Conservation (phyloP, 2,329 filamentous ascomycete genomes). For the Neodidymelliopsis sp. region DNA sequence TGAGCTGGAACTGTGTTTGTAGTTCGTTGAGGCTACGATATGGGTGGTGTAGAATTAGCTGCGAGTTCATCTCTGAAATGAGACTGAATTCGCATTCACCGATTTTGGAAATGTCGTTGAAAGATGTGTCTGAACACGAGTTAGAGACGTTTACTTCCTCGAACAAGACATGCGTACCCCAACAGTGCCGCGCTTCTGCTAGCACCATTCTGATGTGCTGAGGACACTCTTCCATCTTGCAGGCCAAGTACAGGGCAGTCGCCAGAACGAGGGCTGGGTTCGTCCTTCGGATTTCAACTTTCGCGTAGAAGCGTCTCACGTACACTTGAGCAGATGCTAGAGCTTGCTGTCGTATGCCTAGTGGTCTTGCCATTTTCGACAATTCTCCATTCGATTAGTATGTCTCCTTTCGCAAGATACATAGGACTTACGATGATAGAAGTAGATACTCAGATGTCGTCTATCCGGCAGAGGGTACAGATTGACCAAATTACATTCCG, state of each 20-base stretch:
- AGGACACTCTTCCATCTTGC: constrained; percentile 97
- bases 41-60: constrained; percentile 89
- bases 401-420: no score
- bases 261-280: constrained; percentile 93
- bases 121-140: constrained; percentile 40
- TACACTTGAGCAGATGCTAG: constrained; percentile 95
- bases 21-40: constrained; percentile 81
- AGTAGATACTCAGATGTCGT: constrained; percentile 86
- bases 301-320: constrained; percentile 90
- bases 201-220: constrained; percentile 94
- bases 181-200: constrained; percentile 79
- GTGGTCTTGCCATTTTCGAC: constrained; percentile 80
- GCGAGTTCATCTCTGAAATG: constrained; percentile 89
- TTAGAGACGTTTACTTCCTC: constrained; percentile 34
- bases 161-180: constrained; percentile 38
- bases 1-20: constrained; percentile 72
- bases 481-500: constrained; percentile 75
- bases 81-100: constrained; percentile 94
- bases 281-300: constrained; percentile 87
- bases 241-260: constrained; percentile 93
- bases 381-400: constrained; percentile 61
- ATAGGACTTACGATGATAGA: constrained; percentile 76
- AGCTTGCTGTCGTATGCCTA: constrained; percentile 87
- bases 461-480: constrained; percentile 83
- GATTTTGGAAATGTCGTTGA: constrained; percentile 76